These are phyloP conservation scores for Sistotremastrum suecicum DNA, from an alignment of 768 basidiomycete species.

Conservation along the genomic window DNA sequence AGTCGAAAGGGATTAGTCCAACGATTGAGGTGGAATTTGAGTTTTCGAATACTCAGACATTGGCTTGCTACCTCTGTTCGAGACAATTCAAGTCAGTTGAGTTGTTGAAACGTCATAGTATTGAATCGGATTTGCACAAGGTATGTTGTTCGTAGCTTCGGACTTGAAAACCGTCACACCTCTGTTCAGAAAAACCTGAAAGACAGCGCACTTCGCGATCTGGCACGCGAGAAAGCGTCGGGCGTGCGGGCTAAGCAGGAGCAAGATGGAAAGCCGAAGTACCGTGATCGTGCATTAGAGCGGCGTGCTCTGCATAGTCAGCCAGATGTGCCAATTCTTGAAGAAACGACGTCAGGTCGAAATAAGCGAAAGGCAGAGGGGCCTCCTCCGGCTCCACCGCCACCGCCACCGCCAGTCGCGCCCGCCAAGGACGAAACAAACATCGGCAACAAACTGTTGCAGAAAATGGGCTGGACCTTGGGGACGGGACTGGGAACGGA, in stretches of 20 bases:
- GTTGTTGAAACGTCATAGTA: constrained; percentile 78
- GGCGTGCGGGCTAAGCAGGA: constrained; percentile 21
- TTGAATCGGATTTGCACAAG: constrained; percentile 94
- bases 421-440: constrained; percentile 75
- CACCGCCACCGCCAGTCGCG: constrained; percentile 48
- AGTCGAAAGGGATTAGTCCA: not conserved
- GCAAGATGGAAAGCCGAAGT: constrained; percentile 40
- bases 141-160: constrained; percentile 25
- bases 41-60: constrained; percentile 58
- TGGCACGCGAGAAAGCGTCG: constrained; percentile 53
- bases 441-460: constrained; percentile 82
- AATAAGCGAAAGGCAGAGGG: constrained; percentile 45
- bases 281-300: constrained; percentile 90
- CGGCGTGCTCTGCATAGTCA: constrained; percentile 85
- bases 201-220: constrained; percentile 55
- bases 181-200: constrained; percentile 67
- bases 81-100: constrained; percentile 86
- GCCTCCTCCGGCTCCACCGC: constrained; percentile 43
- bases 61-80: constrained; percentile 83
- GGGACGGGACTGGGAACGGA: constrained; percentile 75
- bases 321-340: constrained; percentile 65
- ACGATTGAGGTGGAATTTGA: constrained; percentile 56
- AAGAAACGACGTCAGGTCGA: constrained; percentile 25
- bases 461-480: constrained; percentile 97
- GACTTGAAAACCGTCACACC: not conserved